These are phyloP conservation scores for Diaporthe vaccinii DNA, from an alignment of 2,329 filamentous ascomycete genomes.

Conservation along the genomic window DNA sequence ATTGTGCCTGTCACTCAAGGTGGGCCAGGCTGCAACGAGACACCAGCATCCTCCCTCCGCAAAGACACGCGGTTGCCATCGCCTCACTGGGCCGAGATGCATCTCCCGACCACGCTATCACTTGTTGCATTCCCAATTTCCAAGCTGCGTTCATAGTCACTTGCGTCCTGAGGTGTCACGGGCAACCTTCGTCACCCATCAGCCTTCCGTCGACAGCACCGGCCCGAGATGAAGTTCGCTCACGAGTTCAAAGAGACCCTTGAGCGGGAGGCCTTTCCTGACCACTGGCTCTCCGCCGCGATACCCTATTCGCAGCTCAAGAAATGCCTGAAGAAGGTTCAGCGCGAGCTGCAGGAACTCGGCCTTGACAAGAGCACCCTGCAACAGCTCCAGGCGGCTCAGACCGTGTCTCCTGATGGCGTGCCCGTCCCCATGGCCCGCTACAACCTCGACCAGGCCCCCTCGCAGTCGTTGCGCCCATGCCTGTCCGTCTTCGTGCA, in stretches of 20 bases:
- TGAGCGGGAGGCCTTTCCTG: conserved; percentile 79
- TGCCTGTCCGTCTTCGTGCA: conserved; percentile 79
- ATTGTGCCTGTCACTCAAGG: neutral
- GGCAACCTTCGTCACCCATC: neutral
- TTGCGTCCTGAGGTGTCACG: neutral
- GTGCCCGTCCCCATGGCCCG: conserved; percentile 51
- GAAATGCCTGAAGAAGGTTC: conserved; percentile 88
- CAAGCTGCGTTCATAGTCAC: conserved; percentile 20
- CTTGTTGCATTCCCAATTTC: conserved; percentile 6
- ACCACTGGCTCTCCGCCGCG: conserved; percentile 78
- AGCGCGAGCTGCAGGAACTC: conserved; percentile 76
- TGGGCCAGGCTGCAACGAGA: neutral
- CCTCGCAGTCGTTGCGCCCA: conserved; percentile 65
- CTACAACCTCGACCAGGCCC: conserved; percentile 68
- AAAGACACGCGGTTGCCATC: neutral
- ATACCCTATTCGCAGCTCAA: conserved; percentile 89
- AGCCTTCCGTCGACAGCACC: neutral
- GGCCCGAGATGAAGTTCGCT: conserved; percentile 82
- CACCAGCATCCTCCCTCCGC: neutral
- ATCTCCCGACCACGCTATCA: conserved; percentile 28
- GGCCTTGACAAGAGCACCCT: conserved; percentile 81
- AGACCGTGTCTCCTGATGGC: conserved; percentile 59
- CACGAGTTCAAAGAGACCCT: conserved; percentile 81
- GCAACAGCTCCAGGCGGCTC: conserved; percentile 70
- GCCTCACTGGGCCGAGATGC: conserved; percentile 27